Base-by-base conservation (phyloP, 2,329 filamentous ascomycete genomes). In the Penicillium sp. region DNA sequence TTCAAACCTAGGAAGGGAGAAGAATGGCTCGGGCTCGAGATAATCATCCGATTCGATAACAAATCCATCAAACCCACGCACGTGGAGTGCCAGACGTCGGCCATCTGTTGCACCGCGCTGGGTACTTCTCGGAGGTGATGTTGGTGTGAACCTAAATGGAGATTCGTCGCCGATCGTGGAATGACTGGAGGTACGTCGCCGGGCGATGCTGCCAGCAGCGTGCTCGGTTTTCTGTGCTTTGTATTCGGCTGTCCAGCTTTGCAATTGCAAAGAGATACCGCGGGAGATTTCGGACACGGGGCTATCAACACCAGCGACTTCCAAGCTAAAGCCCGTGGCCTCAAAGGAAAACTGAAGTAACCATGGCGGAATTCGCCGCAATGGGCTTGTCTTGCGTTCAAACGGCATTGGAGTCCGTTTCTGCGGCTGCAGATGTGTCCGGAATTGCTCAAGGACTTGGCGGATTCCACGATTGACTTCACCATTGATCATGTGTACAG, bases 381-480 rank as follows among this genome's bases (percentile, higher is more conserved):
- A 65, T 51, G 95, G 82, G 61, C 86, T 90, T 26, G 74, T 75
- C 41, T 79, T 78, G 48, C 70, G 74, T 27, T 74, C 67, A 46
- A 72, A 77, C n/a, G 73, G 71, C 31, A 65, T 65, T 3, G 66
- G 67, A 29, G 78, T 72, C 63, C 80, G 84, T 49, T 82, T 80
- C 3, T 57, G 61, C 3, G 82, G 79, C 52, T 85, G 78, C 8
- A 86, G 78, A 50, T 87, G 82, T 24, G 81, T 81, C 36, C 85
- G 81, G 42, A 96, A 77, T 62, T 97, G 89, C 34, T 83, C 81
- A 11, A 96, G 82, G 52, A 98, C 96, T 65, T 97, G 89, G 20
- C 87, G 87, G 26, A 98, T 77, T 18, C 93, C 94, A 61, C 94
- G 86, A 44, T 85, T 93, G 48, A 98, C 95, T 63, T 98, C 93